Evolutionary conservation across 2,329 filamentous ascomycete genomes (phyloP), one percentile per base, ranked within the genome.

Genomic region (Pseudogymnoascus sp.): DNA sequence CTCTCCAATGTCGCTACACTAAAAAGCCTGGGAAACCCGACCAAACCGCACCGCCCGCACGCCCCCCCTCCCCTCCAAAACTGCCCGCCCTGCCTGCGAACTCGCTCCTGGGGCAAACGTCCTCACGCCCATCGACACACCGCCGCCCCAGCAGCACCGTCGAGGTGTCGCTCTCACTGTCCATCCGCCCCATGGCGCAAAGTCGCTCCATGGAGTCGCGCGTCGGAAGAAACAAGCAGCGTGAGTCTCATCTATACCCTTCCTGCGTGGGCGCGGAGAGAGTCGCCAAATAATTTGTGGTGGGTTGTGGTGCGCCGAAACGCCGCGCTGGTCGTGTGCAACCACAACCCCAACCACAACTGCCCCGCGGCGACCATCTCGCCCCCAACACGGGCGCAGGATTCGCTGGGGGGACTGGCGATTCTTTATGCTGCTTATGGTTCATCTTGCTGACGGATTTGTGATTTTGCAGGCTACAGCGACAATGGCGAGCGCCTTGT

Each of bases 401-500:
- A 18, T 45, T 45, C 13, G 40, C 40, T n/a, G 12, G 3, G 21
- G 65, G 63, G 65, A 65, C 67, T 66, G 65, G 58, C 66, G 62
- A 65, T 64, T 61, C 60, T 27, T n/a, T 13, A n/a, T 45, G 40
- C 4, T 7, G 15, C 10, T 45, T 45, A 27, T 45, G 3, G 3
- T 1, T 4, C 21, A 3, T 27, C 67, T 67, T 69, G 71, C 70
- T 72, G 64, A 72, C 66, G 55, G 63, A 59, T 62, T 18, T 63
- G 58, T 65, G 31, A n/a, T 42, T 69, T 62, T 70, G 62, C 76
- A 97, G 94, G 92, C 72, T 99, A 97, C 78, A 92, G 90, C 72
- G 79, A 89, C 64, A 89, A 91, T 74, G 93, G 93, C 78, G 93
- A 97, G 78, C 88, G 94, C 68, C 87, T 97, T 65, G 94, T 99